These are phyloP conservation scores for Lactarius tabidus DNA, from an alignment of 768 basidiomycete genomes.

Conservation along the genomic window DNA sequence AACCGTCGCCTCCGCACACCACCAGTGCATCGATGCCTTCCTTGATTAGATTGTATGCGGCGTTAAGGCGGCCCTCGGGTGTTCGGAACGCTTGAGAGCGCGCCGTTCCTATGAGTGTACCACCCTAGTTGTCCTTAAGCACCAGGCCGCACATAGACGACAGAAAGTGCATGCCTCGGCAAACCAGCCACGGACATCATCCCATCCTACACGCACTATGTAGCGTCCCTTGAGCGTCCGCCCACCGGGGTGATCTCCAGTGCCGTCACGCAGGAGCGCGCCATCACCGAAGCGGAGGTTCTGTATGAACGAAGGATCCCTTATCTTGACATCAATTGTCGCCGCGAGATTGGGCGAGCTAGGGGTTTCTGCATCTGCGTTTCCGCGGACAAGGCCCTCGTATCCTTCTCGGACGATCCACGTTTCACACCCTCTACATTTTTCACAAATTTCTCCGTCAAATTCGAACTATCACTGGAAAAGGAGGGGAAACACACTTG, in stretches of 20 bases:
- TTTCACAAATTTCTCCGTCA: not conserved
- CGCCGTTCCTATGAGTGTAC: slow-evolving; percentile 95
- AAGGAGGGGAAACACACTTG: slow-evolving; percentile 48
- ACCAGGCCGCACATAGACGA: not conserved
- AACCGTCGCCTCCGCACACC: slow-evolving; percentile 97
- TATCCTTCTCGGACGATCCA: slow-evolving; percentile 98
- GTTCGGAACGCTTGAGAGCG: slow-evolving; percentile 83
- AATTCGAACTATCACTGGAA: not conserved
- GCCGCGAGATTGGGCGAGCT: slow-evolving; percentile 25
- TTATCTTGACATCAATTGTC: slow-evolving; percentile 27
- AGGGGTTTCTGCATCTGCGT: slow-evolving; percentile 34
- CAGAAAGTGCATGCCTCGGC: slow-evolving; percentile 55
- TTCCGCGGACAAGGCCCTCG: slow-evolving; percentile 96
- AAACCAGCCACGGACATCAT: slow-evolving; percentile 96
- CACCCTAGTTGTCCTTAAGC: slow-evolving; percentile 52
- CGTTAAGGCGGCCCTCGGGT: slow-evolving; percentile 79
- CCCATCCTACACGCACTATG: slow-evolving; percentile 96
- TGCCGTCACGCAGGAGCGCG: slow-evolving; percentile 71
- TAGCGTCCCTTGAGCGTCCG: slow-evolving; percentile 84
- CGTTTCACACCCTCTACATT: slow-evolving; percentile 85
- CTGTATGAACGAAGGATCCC: slow-evolving; percentile 45
- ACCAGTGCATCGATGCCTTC: slow-evolving; percentile 97
- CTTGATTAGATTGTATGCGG: slow-evolving; percentile 87
- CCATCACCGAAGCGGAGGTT: slow-evolving; percentile 85
- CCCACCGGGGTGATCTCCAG: slow-evolving; percentile 62